phyloP scores from a whole-genome alignment of 129 eudicot genomes.

The Gnaphalium uliginosum region DNA sequence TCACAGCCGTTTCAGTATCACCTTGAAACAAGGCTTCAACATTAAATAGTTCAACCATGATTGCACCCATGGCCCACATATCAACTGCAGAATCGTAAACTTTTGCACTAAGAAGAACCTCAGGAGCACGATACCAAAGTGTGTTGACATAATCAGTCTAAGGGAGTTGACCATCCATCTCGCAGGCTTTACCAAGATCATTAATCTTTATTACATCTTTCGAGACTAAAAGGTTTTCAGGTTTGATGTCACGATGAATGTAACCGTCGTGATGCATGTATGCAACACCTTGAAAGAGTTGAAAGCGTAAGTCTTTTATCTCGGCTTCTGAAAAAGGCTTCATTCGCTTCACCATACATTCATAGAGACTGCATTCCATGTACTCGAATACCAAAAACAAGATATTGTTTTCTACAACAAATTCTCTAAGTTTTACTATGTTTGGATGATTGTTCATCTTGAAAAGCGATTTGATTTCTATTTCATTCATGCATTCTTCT shows the following conservation, averaged over 20 bases:
- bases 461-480: background rate
- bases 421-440: background rate
- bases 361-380: background rate
- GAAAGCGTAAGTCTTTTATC: constrained; percentile 5
- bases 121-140: constrained; percentile 22
- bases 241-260: constrained; percentile 15
- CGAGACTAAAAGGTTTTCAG: constrained; percentile 11
- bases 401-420: background rate
- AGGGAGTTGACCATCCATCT: background rate
- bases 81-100: no score
- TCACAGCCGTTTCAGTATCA: no score
- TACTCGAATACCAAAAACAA: background rate
- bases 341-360: background rate
- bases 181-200: constrained; percentile 12
- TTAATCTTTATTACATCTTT: constrained; percentile 7
- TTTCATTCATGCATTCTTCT: background rate
- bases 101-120: constrained; percentile 15
- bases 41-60: no score
- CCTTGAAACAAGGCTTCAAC: no score
- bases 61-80: background rate
- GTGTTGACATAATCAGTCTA: constrained; percentile 6
- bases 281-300: constrained; percentile 16
- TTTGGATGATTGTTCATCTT: background rate
- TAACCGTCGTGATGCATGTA: background rate
- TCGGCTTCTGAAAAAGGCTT: constrained; percentile 1